Conservation (phyloP, 1,139 yeast genomes). For the Sugiyamaella paludigena region DNA sequence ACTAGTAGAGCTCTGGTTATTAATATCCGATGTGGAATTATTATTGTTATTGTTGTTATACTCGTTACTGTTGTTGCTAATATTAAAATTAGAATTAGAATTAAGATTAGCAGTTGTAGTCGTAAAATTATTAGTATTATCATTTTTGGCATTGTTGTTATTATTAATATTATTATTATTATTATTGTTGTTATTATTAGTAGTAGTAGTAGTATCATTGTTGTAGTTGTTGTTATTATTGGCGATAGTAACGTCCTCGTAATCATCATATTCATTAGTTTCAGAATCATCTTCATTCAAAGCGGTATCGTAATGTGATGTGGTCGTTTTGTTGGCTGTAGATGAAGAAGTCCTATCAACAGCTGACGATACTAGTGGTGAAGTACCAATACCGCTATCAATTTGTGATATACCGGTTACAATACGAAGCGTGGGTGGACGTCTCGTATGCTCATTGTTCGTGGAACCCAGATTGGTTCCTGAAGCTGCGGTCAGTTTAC, state of each 20-base stretch:
- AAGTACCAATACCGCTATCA: background rate
- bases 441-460: constrained; percentile 2
- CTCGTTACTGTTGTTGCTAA: background rate
- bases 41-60: background rate
- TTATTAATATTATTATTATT: constrained; percentile 1
- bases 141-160: constrained; percentile 1
- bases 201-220: constrained; percentile 3
- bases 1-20: background rate
- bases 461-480: background rate
- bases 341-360: background rate
- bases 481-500: constrained; percentile 9
- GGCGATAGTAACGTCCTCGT: constrained; percentile 2
- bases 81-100: background rate
- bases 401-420: constrained; percentile 8
- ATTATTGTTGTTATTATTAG: background rate
- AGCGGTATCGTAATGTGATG: constrained; percentile 8
- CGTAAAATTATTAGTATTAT: background rate
- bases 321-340: background rate
- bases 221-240: constrained; percentile 3
- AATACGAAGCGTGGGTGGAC: constrained; percentile 14
- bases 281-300: constrained; percentile 19
- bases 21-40: background rate
- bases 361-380: background rate
- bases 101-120: too few relatives aligned
- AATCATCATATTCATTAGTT: constrained; percentile 14